Percentiles rank a stretch among this genome's conserved stretches.
Conservation (phyloP, 805 yeast genomes). For the Schwanniomyces polymorphus region DNA sequence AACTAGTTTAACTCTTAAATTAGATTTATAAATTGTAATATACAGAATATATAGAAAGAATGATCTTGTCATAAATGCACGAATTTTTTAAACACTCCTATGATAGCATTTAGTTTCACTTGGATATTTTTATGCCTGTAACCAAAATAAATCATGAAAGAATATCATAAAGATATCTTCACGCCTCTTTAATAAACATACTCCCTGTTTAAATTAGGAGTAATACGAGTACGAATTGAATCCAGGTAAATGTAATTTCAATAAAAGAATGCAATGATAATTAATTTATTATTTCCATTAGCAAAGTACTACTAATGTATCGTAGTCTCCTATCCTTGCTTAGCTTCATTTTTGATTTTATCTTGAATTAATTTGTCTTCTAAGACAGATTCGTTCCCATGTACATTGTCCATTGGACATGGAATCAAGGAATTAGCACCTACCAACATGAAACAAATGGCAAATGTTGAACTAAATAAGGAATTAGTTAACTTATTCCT, state of each 20-base stretch:
- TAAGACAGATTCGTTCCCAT: conserved; percentile 40
- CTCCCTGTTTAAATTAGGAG: background rate
- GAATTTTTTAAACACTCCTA: background rate
- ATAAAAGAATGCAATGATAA: background rate
- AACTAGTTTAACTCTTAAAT: background rate
- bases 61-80: background rate
- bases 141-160: background rate
- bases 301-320: no score
- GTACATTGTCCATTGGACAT: conserved; percentile 43
- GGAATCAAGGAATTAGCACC: conserved; percentile 56
- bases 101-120: background rate
- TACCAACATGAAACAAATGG: conserved; percentile 58
- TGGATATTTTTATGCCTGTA: background rate
- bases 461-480: conserved; percentile 69
- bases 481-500: conserved; percentile 61
- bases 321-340: background rate
- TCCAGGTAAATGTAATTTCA: background rate
- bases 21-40: background rate
- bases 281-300: no score
- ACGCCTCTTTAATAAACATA: background rate
- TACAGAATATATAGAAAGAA: background rate
- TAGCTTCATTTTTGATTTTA: conserved; percentile 7
- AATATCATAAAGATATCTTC: background rate
- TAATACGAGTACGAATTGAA: background rate
- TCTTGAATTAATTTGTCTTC: conserved; percentile 28